These are phyloP conservation scores for Thyridium curvatum DNA, from an alignment of 2,329 filamentous ascomycete genomes.

Conservation along the genomic window DNA sequence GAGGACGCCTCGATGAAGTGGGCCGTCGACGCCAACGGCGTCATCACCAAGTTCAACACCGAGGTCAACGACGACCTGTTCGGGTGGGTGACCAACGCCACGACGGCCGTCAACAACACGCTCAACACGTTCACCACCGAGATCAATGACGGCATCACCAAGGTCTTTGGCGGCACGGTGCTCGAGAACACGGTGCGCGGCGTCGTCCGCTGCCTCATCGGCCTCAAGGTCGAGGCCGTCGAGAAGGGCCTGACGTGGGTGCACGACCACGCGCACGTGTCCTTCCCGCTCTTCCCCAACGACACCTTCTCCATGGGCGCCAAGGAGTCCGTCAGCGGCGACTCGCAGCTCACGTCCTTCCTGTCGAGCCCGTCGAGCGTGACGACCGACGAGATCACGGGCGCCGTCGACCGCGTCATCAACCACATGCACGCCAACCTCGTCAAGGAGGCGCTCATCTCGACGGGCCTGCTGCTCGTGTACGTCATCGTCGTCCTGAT, in stretches of 20 bases:
- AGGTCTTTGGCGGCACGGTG: slow-evolving; percentile 75
- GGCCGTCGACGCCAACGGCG: slow-evolving; percentile 69
- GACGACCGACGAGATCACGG: slow-evolving; percentile 75
- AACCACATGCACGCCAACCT: slow-evolving; percentile 62
- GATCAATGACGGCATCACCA: slow-evolving; percentile 68
- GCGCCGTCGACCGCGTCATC: slow-evolving; percentile 65
- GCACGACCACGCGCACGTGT: slow-evolving; percentile 75
- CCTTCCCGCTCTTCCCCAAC: slow-evolving; percentile 70
- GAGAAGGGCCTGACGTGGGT: slow-evolving; percentile 93
- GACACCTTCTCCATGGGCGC: slow-evolving; percentile 82
- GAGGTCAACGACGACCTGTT: slow-evolving; percentile 82
- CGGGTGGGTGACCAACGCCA: slow-evolving; percentile 81
- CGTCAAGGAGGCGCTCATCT: slow-evolving; percentile 73
- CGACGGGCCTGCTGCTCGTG: slow-evolving; percentile 63
- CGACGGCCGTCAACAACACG: slow-evolving; percentile 75
- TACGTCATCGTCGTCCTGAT: slow-evolving; percentile 74
- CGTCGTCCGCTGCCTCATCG: slow-evolving; percentile 80
- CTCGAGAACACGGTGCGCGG: slow-evolving; percentile 73
- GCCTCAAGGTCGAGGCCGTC: slow-evolving; percentile 77
- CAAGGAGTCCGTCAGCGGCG: slow-evolving; percentile 49
- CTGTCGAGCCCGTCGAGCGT: slow-evolving; percentile 68
- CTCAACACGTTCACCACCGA: slow-evolving; percentile 75
- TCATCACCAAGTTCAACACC: slow-evolving; percentile 45
- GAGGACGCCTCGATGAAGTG: slow-evolving; percentile 69
- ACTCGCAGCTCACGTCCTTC: slow-evolving; percentile 60